These are phyloP conservation scores for Mercurialis annua DNA, from an alignment of 345 rosid genomes.

Conservation along the genomic window DNA sequence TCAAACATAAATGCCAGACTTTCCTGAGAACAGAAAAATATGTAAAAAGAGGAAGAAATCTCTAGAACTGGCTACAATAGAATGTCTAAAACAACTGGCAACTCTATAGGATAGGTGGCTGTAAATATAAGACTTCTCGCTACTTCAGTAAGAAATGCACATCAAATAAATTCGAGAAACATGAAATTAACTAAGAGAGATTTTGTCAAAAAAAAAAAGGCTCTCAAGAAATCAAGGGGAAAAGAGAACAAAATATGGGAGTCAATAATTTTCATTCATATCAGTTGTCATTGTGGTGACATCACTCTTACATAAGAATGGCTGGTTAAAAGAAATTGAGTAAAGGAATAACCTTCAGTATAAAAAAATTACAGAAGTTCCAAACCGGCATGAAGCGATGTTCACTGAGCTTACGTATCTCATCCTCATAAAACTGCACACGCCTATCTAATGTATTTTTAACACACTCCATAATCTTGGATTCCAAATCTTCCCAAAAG, in stretches of 20 bases:
- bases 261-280: conserved; percentile 1
- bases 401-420: conserved; percentile 91
- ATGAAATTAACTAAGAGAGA: neutral
- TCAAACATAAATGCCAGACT: conserved; percentile 99
- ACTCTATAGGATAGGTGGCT: conserved; percentile 11
- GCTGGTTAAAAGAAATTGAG: conserved; percentile 15
- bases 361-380: conserved; percentile 96
- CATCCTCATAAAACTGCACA: conserved; percentile 90
- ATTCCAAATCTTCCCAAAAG: conserved; percentile 94
- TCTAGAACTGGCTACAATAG: conserved; percentile 17
- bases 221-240: neutral
- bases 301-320: conserved; percentile 12
- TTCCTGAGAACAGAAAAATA: conserved; percentile 53
- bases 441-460: conserved; percentile 88
- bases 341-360: conserved; percentile 75
- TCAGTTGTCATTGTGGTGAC: conserved; percentile 17
- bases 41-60: conserved; percentile 14
- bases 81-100: conserved; percentile 17
- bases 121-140: conserved; percentile 15
- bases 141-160: neutral
- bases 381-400: conserved; percentile 91
- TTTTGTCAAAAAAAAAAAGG: conserved; percentile 5
- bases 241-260: neutral
- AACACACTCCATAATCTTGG: conserved; percentile 75
- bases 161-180: conserved; percentile 5